phyloP scores from a whole-genome alignment of 192 early-diverging fungal genomes.

The Spizellomyces punctatus region DNA sequence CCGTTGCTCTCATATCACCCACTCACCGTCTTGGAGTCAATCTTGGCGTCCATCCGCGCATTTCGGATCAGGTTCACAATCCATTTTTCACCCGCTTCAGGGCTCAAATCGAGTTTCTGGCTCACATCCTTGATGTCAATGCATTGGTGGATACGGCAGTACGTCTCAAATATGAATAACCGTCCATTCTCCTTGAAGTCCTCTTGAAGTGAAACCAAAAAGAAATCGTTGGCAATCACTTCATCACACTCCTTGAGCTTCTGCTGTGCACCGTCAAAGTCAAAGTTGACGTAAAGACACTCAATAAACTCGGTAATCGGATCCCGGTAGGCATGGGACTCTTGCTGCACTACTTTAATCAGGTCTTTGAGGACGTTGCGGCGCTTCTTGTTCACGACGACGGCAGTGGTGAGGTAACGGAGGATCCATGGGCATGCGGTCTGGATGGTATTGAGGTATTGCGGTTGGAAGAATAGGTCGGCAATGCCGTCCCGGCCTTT shows the following conservation, averaged over 20 bases:
- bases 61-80: constrained; percentile 96
- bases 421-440: constrained; percentile 96
- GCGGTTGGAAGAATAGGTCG: constrained; percentile 88
- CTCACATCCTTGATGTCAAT: constrained; percentile 89
- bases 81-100: constrained; percentile 95
- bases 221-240: constrained; percentile 88
- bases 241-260: constrained; percentile 87
- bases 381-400: constrained; percentile 86
- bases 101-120: constrained; percentile 80
- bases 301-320: constrained; percentile 95
- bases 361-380: constrained; percentile 86
- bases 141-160: constrained; percentile 96
- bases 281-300: constrained; percentile 89
- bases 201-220: constrained; percentile 81
- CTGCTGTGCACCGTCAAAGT: constrained; percentile 89
- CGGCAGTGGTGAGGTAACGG: constrained; percentile 89
- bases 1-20: neutral
- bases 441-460: constrained; percentile 97
- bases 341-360: constrained; percentile 86
- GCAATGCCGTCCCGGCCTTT: constrained; percentile 93
- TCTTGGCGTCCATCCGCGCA: constrained; percentile 95
- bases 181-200: constrained; percentile 96
- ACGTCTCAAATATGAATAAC: constrained; percentile 93
- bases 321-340: constrained; percentile 71
- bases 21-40: constrained; percentile 79